Conservation (phyloP, 495 filamentous ascomycete genomes). For the Neurospora sp. region DNA sequence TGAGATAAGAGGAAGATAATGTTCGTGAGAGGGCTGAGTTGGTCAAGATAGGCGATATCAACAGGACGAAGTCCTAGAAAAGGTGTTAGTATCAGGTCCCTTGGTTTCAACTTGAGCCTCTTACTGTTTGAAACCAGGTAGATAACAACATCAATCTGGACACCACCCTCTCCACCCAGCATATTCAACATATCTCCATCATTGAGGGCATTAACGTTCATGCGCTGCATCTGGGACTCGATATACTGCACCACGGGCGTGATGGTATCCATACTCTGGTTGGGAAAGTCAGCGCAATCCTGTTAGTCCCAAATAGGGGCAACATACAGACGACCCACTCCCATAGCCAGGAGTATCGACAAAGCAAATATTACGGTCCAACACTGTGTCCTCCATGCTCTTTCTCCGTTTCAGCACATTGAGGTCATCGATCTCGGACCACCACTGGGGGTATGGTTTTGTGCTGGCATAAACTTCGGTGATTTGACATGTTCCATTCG, state of each 20-base stretch:
- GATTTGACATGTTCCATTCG: constrained; percentile 39
- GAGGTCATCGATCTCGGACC: constrained; percentile 79
- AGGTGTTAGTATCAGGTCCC: background rate
- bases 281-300: constrained; percentile 1
- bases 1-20: constrained; percentile 78
- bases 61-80: constrained; percentile 54
- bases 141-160: constrained; percentile 81
- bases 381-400: constrained; percentile 67
- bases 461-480: constrained; percentile 90
- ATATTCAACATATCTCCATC: constrained; percentile 71
- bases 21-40: constrained; percentile 70
- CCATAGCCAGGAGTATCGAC: constrained; percentile 81
- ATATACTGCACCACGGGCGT: constrained; percentile 66
- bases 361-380: constrained; percentile 93
- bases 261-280: constrained; percentile 52
- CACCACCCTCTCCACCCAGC: constrained; percentile 75
- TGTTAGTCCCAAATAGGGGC: background rate
- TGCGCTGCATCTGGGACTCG: constrained; percentile 59
- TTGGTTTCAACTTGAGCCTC: background rate
- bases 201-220: constrained; percentile 47
- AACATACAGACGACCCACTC: constrained; percentile 46
- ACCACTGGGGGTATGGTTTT: constrained; percentile 86
- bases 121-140: constrained; percentile 54
- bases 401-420: constrained; percentile 61
- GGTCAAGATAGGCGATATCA: constrained; percentile 68